A percentile compares a stretch with the other conserved stretches of the same genome.
Conservation (phyloP, 352 stramenopile genomes). For the Globisporangium lucens region DNA sequence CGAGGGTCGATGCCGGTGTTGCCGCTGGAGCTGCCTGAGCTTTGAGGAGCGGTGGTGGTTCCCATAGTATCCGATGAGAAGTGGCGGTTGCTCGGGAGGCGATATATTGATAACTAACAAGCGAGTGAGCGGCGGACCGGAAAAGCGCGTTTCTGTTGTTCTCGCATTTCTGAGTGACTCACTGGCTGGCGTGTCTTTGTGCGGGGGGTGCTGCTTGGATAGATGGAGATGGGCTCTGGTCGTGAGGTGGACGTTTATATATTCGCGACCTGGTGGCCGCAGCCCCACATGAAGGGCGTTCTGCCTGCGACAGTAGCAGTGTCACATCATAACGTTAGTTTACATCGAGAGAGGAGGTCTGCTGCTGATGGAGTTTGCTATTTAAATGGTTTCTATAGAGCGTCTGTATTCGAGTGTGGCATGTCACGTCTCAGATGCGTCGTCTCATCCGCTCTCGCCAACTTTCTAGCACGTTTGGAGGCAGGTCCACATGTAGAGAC, state of each 20-base stretch:
- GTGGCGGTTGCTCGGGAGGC: conserved; percentile 30
- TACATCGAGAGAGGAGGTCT: too few relatives aligned
- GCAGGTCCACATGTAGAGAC: too few relatives aligned
- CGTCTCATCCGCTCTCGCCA: too few relatives aligned
- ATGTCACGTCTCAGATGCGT: not conserved
- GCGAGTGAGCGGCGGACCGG: not conserved
- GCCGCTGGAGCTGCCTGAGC: not conserved
- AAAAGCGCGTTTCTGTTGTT: not conserved
- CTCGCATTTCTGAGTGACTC: not conserved
- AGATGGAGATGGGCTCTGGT: not conserved
- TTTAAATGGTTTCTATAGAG: too few relatives aligned
- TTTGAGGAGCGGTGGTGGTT: not conserved
- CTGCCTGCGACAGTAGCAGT: not conserved
- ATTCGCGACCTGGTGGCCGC: not conserved
- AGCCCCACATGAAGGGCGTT: not conserved
- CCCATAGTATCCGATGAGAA: not conserved
- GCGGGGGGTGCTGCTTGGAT: not conserved
- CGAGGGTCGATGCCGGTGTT: conserved; percentile 27
- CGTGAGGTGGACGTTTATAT: not conserved
- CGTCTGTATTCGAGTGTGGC: too few relatives aligned
- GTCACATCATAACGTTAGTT: not conserved
- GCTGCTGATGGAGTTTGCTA: too few relatives aligned
- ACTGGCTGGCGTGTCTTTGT: not conserved
- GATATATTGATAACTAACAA: conserved; percentile 27
- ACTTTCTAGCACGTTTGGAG: too few relatives aligned